phyloP scores from a whole-genome alignment of 176 grass and related monocot genomes.

The Paspalum notatum region DNA sequence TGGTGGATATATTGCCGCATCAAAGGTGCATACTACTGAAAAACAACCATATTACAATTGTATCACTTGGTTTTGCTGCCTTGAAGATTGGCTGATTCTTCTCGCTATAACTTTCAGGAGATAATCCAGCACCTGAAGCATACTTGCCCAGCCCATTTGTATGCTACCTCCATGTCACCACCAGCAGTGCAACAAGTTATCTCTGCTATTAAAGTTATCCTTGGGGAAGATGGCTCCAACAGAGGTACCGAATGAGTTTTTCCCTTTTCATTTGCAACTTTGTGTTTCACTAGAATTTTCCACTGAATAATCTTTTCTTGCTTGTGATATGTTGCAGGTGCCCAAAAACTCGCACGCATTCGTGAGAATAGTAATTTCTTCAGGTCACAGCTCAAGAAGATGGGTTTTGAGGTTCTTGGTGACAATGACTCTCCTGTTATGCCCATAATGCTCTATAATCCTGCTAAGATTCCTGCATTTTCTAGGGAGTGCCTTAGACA shows the following conservation, averaged over 20 bases:
- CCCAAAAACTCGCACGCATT: constrained; percentile 81
- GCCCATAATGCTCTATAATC: constrained; percentile 93
- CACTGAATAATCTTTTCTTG: neutral
- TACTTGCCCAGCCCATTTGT: constrained; percentile 78
- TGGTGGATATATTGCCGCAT: constrained; percentile 90
- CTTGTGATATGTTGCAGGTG: constrained; percentile 55
- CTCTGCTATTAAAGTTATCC: constrained; percentile 79
- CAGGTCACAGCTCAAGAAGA: constrained; percentile 83
- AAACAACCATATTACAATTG: neutral
- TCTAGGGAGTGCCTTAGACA: constrained; percentile 80
- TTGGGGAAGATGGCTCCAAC: constrained; percentile 81
- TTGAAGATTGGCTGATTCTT: constrained; percentile 23
- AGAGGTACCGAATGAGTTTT: constrained; percentile 47
- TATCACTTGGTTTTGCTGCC: neutral
- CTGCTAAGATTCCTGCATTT: constrained; percentile 85
- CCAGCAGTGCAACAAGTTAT: constrained; percentile 89
- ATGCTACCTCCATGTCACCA: constrained; percentile 89
- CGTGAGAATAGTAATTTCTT: constrained; percentile 97
- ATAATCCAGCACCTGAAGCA: constrained; percentile 83
- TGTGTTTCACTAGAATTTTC: neutral
- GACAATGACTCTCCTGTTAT: constrained; percentile 90
- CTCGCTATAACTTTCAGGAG: constrained; percentile 54
- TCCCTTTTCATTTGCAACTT: neutral
- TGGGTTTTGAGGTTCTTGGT: constrained; percentile 93
- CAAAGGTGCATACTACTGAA: constrained; percentile 47